Percentiles rank a stretch among this genome's conserved stretches.
phyloP scores from a whole-genome alignment of 1,284 basidiomycete species.

The Ustilago nuda region DNA sequence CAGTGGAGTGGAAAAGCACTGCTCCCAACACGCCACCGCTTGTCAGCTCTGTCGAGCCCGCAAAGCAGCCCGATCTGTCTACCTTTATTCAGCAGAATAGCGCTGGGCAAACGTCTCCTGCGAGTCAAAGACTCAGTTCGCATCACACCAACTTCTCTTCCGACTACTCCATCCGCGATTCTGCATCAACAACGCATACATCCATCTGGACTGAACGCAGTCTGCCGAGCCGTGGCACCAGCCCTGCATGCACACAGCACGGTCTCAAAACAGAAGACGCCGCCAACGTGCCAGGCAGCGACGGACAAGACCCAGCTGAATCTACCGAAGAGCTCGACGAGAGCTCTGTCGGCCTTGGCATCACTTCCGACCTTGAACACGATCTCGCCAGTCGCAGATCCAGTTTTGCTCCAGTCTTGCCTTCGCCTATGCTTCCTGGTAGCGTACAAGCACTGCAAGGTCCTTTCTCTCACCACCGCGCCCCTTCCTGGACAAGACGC shows the following conservation, averaged over 20 bases:
- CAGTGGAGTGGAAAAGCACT: constrained; percentile 24
- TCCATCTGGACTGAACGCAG: constrained; percentile 49
- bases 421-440: constrained; percentile 17
- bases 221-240: constrained; percentile 39
- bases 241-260: constrained; percentile 36
- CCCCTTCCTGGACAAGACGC: constrained; percentile 50
- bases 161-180: constrained; percentile 36
- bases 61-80: constrained; percentile 14
- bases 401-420: constrained; percentile 22
- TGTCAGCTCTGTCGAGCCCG: constrained; percentile 16
- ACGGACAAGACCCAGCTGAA: constrained; percentile 10
- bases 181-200: constrained; percentile 34
- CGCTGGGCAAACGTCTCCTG: constrained; percentile 18
- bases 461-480: constrained; percentile 54
- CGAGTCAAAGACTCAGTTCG: constrained; percentile 27
- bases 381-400: constrained; percentile 30
- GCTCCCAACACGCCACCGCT: constrained; percentile 17
- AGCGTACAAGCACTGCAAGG: constrained; percentile 30
- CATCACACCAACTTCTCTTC: constrained; percentile 31
- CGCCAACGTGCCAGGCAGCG: neutral
- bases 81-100: constrained; percentile 14
- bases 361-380: constrained; percentile 42
- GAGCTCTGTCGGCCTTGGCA: constrained; percentile 43
- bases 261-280: constrained; percentile 16
- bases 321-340: constrained; percentile 44